Base-by-base conservation (phyloP, 2,329 filamentous ascomycete species). In the Drechslera avenae region DNA sequence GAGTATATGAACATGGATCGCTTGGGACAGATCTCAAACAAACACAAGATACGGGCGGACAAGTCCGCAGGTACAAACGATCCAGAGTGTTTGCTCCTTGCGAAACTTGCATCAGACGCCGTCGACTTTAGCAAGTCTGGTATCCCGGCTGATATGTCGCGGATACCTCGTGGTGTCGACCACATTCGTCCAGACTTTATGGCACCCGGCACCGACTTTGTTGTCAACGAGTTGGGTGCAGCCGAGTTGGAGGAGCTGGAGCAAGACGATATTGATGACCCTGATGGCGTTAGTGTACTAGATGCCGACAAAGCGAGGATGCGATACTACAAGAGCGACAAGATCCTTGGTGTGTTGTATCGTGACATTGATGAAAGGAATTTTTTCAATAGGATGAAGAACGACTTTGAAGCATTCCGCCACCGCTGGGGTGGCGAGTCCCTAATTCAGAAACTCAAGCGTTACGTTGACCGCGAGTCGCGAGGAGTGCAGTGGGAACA, bases 361-460 rank as follows among this genome's bases (percentile, higher is more conserved):
- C 83, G 89, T 1, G 81, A 79, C 0, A 86, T 95, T 9, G 84
- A 95, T 59, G 90, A 94, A 69, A 78, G 79, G 37, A 79, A 81
- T 44, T 88, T 92, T 35, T 87, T 70, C 34, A 39, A 55, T 3
- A 51, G 52, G 26, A 65, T 71, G 60, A 61, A 68, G 28, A 45
- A 49, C 16, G 53, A 60, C 4, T 63, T 60, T 33, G 46, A 60
- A 8, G 35, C 23, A 0, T 45, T 43, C 13, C 58, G 47, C 6
- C 35, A 43, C 12, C 12, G 21, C 4, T 44, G 21, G 37, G 45
- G 45, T 8, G 26, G 35, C 16, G 55, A 63, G 10, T 56, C 53
- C 2, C 31, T 71, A 7, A 73, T 46, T 50, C 74, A 57, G 23
- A 64, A 19, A 52, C 66, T 82, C 3, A 75, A 76, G 63, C 43